Evolutionary conservation across 495 filamentous ascomycete genomes (phyloP).

Genomic region (Annulohypoxylon maeteangense): DNA sequence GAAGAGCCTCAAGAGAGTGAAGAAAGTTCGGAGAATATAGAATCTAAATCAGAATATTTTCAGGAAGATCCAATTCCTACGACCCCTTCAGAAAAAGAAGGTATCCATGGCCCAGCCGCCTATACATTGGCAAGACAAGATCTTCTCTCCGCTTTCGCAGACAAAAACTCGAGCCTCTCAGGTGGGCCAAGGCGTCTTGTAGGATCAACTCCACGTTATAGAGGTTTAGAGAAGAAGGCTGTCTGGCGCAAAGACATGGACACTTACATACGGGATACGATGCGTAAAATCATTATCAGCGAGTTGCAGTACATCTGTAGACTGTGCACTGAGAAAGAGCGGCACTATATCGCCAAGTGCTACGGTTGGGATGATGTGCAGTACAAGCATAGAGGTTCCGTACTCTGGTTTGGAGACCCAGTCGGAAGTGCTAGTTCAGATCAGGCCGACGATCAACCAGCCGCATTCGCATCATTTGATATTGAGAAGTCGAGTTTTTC

Average conservation of each 20-base stretch:
- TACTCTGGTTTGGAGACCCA: slow-evolving; percentile 51
- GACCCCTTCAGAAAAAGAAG: not conserved
- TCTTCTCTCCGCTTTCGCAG: slow-evolving; percentile 26
- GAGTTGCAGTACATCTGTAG: slow-evolving; percentile 47
- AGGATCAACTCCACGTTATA: not conserved
- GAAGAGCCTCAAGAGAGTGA: not conserved
- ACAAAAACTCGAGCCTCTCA: slow-evolving; percentile 5
- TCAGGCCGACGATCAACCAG: slow-evolving; percentile 14
- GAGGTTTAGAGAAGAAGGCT: slow-evolving; percentile 12
- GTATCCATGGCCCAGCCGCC: slow-evolving; percentile 17
- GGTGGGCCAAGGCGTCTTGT: slow-evolving; percentile 1
- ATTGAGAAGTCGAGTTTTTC: slow-evolving; percentile 33
- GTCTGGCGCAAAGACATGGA: slow-evolving; percentile 78
- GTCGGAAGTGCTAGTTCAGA: not conserved
- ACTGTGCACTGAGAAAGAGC: slow-evolving; percentile 34
- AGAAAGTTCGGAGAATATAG: not conserved
- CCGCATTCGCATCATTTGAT: slow-evolving; percentile 47
- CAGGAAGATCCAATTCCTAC: not conserved
- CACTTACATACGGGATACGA: slow-evolving; percentile 62
- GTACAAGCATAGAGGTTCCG: slow-evolving; percentile 48
- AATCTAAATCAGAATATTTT: slow-evolving; percentile 2
- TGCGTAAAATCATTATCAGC: slow-evolving; percentile 62
- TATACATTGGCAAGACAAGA: slow-evolving; percentile 40
- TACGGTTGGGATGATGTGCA: slow-evolving; percentile 50
- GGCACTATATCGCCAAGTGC: slow-evolving; percentile 51